Base-by-base conservation (phyloP, 768 basidiomycete genomes). In the Pisolithus marmoratus region DNA sequence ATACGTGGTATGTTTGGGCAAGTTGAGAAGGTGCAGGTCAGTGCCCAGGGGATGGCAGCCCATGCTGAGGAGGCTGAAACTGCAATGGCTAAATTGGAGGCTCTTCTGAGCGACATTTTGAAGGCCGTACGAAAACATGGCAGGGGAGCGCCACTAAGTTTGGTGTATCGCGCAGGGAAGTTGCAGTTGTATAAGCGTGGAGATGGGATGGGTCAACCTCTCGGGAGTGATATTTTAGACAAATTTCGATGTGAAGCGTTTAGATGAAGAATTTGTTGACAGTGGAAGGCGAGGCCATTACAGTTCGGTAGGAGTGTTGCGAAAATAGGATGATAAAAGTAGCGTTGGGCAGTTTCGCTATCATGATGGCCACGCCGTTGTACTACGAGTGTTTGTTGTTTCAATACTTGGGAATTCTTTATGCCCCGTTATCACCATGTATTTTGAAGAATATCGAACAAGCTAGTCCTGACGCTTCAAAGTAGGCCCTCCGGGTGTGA, bases 181-280 rank as follows among this genome's bases (percentile, higher is more conserved):
- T 56, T 87, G 54, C 64, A 72, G 48, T 70, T 85, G 2, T 83
- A 78, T 57, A 67, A 75, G 58, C 73, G 84, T 49, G 72, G 59
- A 47, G 47, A 54, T 20, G 65, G 56, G 1, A 63, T 49, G 17
- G 65, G 65, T 1, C 58, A 61, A 43, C 49, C 46, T 1, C 51
- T 54, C 3, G 58, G 52, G 8, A 57, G 55, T 9, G 63, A 56
- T 5, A 67, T 69, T 47, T 53, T 8, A 19, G 46, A 44, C 51
- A 67, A 40, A 52, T 67, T 67, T 26, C 46, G 58, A 14, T 5
- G 34, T 15, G 14, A 2, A 34, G 34, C 14, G 4, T 5, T 14
- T 34, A 34, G 4, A 4, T 34, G 34, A 34, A 5, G 12, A 15
- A 34, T 14, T 34, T 14, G 34, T 34, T 34, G 11, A 29, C 27